Conservation (phyloP, 345 rosid genomes). For the Kandelia obovata region DNA sequence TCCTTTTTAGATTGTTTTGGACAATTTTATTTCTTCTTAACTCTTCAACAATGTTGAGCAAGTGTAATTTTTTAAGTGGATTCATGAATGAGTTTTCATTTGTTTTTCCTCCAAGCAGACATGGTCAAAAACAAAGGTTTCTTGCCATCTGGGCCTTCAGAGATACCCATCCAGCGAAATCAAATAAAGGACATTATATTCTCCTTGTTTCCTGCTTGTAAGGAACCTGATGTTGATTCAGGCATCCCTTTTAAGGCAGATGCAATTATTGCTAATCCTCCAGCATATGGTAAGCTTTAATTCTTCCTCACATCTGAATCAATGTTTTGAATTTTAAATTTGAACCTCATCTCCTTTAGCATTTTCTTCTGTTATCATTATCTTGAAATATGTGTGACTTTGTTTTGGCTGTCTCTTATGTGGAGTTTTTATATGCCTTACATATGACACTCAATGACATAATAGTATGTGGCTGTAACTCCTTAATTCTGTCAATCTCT, state of each 20-base stretch:
- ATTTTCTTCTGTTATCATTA: neutral
- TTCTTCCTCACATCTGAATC: neutral
- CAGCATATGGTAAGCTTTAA: slow-evolving; percentile 74
- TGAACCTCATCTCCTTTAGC: neutral
- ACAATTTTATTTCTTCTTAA: no score
- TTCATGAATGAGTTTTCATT: slow-evolving; percentile 11
- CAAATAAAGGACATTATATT: slow-evolving; percentile 81
- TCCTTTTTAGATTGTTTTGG: no score
- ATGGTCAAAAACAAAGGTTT: slow-evolving; percentile 99
- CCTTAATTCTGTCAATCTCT: no score
- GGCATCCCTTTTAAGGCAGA: slow-evolving; percentile 83
- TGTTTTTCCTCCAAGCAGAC: slow-evolving; percentile 51
- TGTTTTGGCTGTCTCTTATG: neutral
- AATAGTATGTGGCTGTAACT: no score
- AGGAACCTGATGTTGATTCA: slow-evolving; percentile 84
- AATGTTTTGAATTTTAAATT: neutral
- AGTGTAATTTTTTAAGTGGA: neutral
- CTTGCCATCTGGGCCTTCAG: slow-evolving; percentile 96
- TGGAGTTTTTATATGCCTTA: no score
- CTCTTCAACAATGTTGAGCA: neutral
- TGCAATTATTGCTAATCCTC: slow-evolving; percentile 98
- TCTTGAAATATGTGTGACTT: neutral
- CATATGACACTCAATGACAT: no score
- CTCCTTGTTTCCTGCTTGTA: slow-evolving; percentile 93
- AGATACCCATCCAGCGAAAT: slow-evolving; percentile 81